These are phyloP conservation scores for Prunus mira DNA, from an alignment of 306 rosid species.

Conservation along the genomic window DNA sequence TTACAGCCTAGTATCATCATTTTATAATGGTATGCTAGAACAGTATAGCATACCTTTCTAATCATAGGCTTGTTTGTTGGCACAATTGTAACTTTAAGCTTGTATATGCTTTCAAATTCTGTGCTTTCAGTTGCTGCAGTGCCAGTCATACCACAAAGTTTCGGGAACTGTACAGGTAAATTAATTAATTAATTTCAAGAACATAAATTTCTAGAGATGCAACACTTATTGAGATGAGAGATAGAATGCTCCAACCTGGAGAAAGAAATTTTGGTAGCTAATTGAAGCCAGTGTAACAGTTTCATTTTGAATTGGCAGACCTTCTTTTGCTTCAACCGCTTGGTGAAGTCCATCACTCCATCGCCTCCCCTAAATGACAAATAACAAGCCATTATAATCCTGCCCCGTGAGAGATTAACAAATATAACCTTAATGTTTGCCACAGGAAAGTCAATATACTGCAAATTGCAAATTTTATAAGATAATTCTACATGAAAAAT, in stretches of 20 bases:
- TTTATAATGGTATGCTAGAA: constrained; percentile 3
- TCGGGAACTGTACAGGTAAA: constrained; percentile 68
- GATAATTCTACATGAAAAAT: background rate
- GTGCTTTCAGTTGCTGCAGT: constrained; percentile 97
- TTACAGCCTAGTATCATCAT: background rate
- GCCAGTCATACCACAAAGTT: constrained; percentile 99
- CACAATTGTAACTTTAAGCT: constrained; percentile 91
- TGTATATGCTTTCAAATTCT: constrained; percentile 98
- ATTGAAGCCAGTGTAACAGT: constrained; percentile 95
- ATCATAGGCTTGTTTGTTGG: constrained; percentile 97
- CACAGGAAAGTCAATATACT: background rate
- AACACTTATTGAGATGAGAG: constrained; percentile 15
- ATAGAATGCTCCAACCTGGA: constrained; percentile 63
- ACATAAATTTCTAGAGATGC: constrained; percentile 21
- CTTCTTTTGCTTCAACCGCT: constrained; percentile 99
- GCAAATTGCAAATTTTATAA: background rate
- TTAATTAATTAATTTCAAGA: background rate
- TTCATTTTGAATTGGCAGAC: constrained; percentile 92
- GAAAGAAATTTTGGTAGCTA: constrained; percentile 97
- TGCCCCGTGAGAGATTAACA: constrained; percentile 25
- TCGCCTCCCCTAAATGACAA: constrained; percentile 75
- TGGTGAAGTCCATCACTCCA: constrained; percentile 99
- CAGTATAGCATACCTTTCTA: constrained; percentile 65
- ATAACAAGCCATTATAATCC: constrained; percentile 18
- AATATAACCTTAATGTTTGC: constrained; percentile 7